phyloP scores from a whole-genome alignment of 495 filamentous ascomycete species.

The Lasiosphaeria miniovina region DNA sequence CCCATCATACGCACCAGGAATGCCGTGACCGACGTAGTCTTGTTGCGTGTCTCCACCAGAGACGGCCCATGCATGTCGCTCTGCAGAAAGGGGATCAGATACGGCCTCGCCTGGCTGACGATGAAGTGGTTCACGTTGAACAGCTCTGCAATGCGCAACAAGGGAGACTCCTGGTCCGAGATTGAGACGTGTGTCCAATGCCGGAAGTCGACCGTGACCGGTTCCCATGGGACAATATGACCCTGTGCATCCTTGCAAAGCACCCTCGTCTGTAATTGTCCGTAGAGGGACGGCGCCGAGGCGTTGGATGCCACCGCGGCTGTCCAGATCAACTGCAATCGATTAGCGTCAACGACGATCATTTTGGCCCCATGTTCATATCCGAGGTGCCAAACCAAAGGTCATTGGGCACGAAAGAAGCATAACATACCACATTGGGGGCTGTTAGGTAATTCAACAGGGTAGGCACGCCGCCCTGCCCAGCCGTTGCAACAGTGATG shows the following conservation, averaged over 20 bases:
- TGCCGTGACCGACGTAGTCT: conserved; percentile 54
- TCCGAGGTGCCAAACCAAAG: background rate
- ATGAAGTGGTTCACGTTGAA: conserved; percentile 94
- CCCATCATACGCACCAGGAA: conserved; percentile 67
- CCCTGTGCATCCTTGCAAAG: conserved; percentile 81
- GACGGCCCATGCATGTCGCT: conserved; percentile 76
- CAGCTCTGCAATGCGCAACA: conserved; percentile 79
- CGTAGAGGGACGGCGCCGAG: conserved; percentile 63
- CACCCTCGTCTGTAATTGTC: conserved; percentile 58
- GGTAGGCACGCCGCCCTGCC: conserved; percentile 73
- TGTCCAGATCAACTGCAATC: conserved; percentile 75
- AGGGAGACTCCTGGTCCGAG: conserved; percentile 73
- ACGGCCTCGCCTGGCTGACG: conserved; percentile 73
- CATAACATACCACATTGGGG: conserved; percentile 76
- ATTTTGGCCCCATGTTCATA: too few relatives aligned
- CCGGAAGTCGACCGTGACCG: conserved; percentile 62
- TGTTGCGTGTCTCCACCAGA: conserved; percentile 54
- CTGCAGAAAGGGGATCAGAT: conserved; percentile 80
- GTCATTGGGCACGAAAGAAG: too few relatives aligned
- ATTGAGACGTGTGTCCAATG: conserved; percentile 67
- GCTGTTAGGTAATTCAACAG: conserved; percentile 91
- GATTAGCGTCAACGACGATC: background rate
- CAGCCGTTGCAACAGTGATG: conserved; percentile 79
- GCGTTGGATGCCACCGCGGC: conserved; percentile 91
- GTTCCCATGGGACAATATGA: conserved; percentile 74